phyloP scores from a whole-genome alignment of 2,329 filamentous ascomycete genomes.

The Xylariaceae sp. region DNA sequence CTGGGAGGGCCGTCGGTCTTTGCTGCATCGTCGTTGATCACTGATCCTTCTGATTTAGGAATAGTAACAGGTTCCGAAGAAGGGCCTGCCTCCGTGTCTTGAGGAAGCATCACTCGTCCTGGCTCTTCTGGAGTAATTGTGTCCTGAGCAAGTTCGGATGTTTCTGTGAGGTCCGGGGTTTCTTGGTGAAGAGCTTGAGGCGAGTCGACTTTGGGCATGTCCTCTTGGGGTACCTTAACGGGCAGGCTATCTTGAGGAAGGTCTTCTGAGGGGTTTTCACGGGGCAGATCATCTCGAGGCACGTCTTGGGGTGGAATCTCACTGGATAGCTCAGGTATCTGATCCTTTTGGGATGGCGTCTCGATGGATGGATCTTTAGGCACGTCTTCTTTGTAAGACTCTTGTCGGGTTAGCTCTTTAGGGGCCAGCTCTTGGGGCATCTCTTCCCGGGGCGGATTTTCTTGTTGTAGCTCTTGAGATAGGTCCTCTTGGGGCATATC shows the following conservation, averaged over 20 bases:
- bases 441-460: neutral
- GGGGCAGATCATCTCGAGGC: no score
- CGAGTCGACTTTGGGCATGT: neutral
- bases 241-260: neutral
- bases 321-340: no score
- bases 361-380: no score
- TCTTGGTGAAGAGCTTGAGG: neutral
- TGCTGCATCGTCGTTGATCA: neutral
- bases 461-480: neutral
- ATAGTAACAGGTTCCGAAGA: slow-evolving; percentile 3
- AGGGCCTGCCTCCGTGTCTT: neutral
- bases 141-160: neutral
- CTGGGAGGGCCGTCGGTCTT: slow-evolving; percentile 10
- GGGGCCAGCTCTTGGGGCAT: neutral
- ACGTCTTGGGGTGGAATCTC: no score
- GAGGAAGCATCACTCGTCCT: neutral
- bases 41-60: neutral
- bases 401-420: neutral
- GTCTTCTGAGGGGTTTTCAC: no score
- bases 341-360: no score
- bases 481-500: neutral
- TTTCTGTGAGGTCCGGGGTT: neutral
- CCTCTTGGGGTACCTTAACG: neutral
- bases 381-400: neutral
- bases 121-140: neutral